Evolutionary conservation across 2,329 filamentous ascomycete species (phyloP).

Genomic region (Colletotrichum sidae): DNA sequence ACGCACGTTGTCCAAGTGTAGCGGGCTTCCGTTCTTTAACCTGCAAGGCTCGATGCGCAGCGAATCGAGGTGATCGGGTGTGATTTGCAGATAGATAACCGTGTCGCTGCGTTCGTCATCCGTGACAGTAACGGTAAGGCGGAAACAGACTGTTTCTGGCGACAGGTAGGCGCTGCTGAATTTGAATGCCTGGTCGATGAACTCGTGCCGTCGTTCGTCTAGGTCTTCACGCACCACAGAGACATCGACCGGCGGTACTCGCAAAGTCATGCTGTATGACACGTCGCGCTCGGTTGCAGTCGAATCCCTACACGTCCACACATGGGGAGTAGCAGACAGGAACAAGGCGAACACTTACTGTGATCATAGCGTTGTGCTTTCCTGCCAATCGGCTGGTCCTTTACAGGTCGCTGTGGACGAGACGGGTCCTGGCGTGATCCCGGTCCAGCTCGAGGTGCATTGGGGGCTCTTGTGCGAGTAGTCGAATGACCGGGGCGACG

Average conservation of each 20-base stretch:
- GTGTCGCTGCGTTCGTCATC: not conserved
- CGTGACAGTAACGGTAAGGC: not conserved
- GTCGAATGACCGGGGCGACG: slow-evolving; percentile 20
- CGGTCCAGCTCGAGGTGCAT: slow-evolving; percentile 11
- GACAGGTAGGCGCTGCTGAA: not conserved
- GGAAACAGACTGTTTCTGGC: not conserved
- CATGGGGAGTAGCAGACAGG: not conserved
- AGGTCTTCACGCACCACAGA: slow-evolving; percentile 1
- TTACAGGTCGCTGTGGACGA: not conserved
- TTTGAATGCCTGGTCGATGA: slow-evolving; percentile 4
- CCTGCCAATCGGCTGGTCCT: not conserved
- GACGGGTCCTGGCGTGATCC: not conserved
- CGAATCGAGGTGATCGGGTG: slow-evolving; percentile 5
- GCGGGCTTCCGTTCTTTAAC: not conserved
- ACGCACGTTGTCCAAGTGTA: slow-evolving; percentile 5
- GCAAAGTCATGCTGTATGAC: not conserved
- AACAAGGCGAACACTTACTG: slow-evolving; percentile 10
- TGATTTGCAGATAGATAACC: slow-evolving; percentile 3
- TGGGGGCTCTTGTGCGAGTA: slow-evolving; percentile 23
- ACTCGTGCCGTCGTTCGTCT: not conserved
- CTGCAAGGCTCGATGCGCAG: not conserved
- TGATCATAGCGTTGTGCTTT: not conserved
- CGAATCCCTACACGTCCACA: not conserved
- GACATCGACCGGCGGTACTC: slow-evolving; percentile 2
- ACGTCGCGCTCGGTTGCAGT: not conserved